Evolutionary conservation across 305 asterid genomes (phyloP).

Genomic region (Fraxinus dipetala): DNA sequence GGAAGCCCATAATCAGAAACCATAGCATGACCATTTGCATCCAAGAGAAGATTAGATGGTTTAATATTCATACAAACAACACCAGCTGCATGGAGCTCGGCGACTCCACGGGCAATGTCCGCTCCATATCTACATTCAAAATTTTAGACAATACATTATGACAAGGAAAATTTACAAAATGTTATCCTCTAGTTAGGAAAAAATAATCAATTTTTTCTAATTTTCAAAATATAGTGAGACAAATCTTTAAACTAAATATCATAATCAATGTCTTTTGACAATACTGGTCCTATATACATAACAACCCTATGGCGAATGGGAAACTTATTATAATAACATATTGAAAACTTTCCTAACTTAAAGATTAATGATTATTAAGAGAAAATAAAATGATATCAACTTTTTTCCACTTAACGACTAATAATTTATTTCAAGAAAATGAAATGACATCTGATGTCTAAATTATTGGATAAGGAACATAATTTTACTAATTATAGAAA

Average conservation of each 20-base stretch:
- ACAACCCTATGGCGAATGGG: background rate
- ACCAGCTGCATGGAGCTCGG: conserved; percentile 99
- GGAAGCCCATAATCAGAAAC: conserved; percentile 98
- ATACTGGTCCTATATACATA: background rate
- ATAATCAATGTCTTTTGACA: background rate
- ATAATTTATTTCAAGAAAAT: background rate
- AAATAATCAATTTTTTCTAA: background rate
- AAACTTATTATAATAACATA: background rate
- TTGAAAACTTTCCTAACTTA: background rate
- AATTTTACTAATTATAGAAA: background rate
- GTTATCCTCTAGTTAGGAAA: background rate
- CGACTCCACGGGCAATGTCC: conserved; percentile 96
- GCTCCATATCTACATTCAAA: conserved; percentile 82
- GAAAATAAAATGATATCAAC: background rate
- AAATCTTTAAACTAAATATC: background rate
- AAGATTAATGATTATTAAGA: background rate
- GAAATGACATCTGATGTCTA: background rate
- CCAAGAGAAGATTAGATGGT: conserved; percentile 94
- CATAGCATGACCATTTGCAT: conserved; percentile 86
- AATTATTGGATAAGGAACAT: background rate
- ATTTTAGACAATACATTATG: conserved; percentile 28
- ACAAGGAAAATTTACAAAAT: conserved; percentile 9
- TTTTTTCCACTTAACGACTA: background rate
- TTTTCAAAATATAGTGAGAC: background rate
- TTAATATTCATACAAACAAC: conserved; percentile 94